These are phyloP conservation scores for Leishmania tropica DNA, from an alignment of 208 protist genomes.

Conservation along the genomic window DNA sequence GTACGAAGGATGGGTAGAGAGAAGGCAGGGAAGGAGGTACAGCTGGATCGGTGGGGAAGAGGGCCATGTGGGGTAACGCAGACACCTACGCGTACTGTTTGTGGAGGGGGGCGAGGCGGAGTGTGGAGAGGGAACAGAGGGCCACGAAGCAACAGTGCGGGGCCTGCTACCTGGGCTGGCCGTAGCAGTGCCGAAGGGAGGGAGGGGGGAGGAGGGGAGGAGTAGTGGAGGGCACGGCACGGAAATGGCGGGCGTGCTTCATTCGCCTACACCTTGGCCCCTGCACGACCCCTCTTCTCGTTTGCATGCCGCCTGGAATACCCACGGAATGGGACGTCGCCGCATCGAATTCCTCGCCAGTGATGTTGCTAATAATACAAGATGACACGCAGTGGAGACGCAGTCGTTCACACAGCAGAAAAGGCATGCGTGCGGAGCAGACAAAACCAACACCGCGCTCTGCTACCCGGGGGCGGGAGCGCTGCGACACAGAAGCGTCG, in stretches of 20 bases:
- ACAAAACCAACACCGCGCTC: not conserved
- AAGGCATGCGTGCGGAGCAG: not conserved
- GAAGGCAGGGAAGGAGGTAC: not conserved
- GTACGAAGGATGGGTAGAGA: not conserved
- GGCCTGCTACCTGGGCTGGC: not conserved
- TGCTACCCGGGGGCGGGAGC: constrained; percentile 62
- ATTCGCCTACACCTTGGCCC: not conserved
- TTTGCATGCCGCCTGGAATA: not conserved
- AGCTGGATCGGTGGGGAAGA: constrained; percentile 2
- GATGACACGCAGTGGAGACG: not conserved
- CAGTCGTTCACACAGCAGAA: not conserved
- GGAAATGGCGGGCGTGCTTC: not conserved
- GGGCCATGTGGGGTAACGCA: not conserved
- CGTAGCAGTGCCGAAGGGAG: not conserved
- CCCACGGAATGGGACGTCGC: not conserved
- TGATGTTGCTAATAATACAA: not conserved
- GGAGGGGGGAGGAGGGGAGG: not conserved
- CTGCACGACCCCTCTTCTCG: not conserved
- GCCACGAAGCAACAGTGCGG: not conserved
- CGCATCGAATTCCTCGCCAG: not conserved
- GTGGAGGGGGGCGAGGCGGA: not conserved
- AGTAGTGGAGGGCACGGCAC: not conserved
- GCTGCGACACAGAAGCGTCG: constrained; percentile 58
- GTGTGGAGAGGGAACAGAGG: not conserved
- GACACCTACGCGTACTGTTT: not conserved